Conservation (phyloP, 352 stramenopile species). For the Phytophthora niederhauseri region DNA sequence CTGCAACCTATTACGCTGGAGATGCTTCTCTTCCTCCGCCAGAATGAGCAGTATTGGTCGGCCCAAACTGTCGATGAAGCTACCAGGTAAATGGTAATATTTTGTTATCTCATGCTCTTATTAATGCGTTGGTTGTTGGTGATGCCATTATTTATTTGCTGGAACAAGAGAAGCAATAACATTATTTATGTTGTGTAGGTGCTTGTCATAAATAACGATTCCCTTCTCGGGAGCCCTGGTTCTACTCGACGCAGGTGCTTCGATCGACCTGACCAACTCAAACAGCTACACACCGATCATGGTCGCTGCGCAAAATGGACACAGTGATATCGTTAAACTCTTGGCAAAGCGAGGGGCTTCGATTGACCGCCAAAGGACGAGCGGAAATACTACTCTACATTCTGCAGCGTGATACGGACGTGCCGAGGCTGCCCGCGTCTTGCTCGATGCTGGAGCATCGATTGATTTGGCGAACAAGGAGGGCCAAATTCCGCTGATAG, state of each 20-base stretch:
- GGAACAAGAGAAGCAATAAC: background rate
- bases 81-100: conserved; percentile 1
- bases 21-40: conserved; percentile 6
- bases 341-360: background rate
- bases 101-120: background rate
- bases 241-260: background rate
- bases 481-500: background rate
- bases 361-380: conserved; percentile 1
- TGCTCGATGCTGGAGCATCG: conserved; percentile 3
- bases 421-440: background rate
- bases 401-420: conserved; percentile 1
- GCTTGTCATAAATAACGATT: background rate
- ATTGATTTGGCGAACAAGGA: conserved; percentile 11
- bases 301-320: conserved; percentile 4
- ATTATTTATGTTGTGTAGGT: conserved; percentile 3
- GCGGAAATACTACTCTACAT: conserved; percentile 1
- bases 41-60: conserved; percentile 6
- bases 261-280: conserved; percentile 5
- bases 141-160: conserved; percentile 5
- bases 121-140: background rate
- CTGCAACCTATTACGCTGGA: conserved; percentile 2
- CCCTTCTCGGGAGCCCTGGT: conserved; percentile 9
- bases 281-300: conserved; percentile 11
- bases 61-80: background rate
- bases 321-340: conserved; percentile 1